Evolutionary conservation across 1,139 yeast genomes (phyloP).

Genomic region (Suhomyces terraborum): DNA sequence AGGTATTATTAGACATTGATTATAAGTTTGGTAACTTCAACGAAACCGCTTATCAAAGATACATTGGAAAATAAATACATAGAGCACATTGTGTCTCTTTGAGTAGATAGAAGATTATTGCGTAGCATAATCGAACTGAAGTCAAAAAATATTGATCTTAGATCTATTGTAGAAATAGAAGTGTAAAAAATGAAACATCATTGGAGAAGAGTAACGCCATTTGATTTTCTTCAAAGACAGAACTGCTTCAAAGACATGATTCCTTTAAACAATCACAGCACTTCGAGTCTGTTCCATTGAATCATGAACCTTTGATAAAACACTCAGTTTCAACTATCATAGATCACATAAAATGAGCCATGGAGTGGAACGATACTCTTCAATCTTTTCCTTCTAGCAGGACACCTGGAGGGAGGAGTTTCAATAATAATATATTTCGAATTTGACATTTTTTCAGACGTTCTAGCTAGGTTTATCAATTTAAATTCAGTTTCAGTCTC

Average conservation of each 20-base stretch:
- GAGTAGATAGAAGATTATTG: constrained; percentile 3
- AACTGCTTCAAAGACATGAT: too few species aligned
- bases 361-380: constrained; percentile 2
- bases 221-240: too few species aligned
- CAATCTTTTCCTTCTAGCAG: constrained; percentile 6
- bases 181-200: too few species aligned
- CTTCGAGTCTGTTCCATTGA: not conserved
- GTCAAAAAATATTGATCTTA: not conserved
- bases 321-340: not conserved
- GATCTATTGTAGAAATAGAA: too few species aligned
- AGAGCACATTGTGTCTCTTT: not conserved
- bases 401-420: constrained; percentile 5
- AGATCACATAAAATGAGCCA: constrained; percentile 5
- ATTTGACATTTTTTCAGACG: constrained; percentile 1
- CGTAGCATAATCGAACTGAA: not conserved
- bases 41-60: constrained; percentile 51
- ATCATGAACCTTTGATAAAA: not conserved
- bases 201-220: too few species aligned
- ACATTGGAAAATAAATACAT: constrained; percentile 34
- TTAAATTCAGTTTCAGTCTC: constrained; percentile 12
- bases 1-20: constrained; percentile 62
- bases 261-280: too few species aligned
- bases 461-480: constrained; percentile 9
- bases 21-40: constrained; percentile 62
- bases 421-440: constrained; percentile 3